Percentiles rank a stretch among this genome's conserved stretches.
Conservation (phyloP, 805 yeast species). For the Pichia scutulata region DNA sequence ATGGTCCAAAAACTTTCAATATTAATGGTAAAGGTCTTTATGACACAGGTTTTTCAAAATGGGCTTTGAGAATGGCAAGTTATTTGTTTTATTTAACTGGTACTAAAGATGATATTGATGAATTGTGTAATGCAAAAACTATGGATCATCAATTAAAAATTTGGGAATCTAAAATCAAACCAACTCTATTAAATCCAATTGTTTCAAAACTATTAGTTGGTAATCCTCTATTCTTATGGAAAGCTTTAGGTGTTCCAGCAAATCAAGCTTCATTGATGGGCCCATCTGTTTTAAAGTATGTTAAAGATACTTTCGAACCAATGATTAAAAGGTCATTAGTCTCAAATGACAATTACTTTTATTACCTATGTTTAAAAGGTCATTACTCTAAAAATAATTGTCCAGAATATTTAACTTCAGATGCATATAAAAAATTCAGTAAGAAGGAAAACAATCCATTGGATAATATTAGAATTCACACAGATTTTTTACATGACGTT, state of each 20-base stretch:
- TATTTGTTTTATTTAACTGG: constrained; percentile 54
- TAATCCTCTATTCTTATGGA: constrained; percentile 84
- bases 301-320: constrained; percentile 75
- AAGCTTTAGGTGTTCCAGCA: constrained; percentile 82
- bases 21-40: constrained; percentile 54
- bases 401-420: constrained; percentile 63
- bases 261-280: constrained; percentile 82
- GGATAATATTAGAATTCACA: constrained; percentile 67
- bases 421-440: constrained; percentile 47
- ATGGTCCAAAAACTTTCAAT: constrained; percentile 52
- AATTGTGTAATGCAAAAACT: constrained; percentile 49
- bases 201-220: constrained; percentile 63
- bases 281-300: constrained; percentile 59
- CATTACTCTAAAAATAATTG: constrained; percentile 55
- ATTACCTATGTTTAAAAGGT: constrained; percentile 61
- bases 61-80: constrained; percentile 71
- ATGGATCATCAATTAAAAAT: constrained; percentile 55
- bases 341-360: constrained; percentile 69
- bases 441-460: constrained; percentile 40
- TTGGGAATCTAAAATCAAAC: constrained; percentile 58
- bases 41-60: constrained; percentile 78
- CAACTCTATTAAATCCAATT: constrained; percentile 62
- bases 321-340: constrained; percentile 54
- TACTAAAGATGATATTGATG: constrained; percentile 40
- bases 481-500: constrained; percentile 72